Evolutionary conservation across 345 rosid genomes (phyloP).

Genomic region (Linum lewisii): DNA sequence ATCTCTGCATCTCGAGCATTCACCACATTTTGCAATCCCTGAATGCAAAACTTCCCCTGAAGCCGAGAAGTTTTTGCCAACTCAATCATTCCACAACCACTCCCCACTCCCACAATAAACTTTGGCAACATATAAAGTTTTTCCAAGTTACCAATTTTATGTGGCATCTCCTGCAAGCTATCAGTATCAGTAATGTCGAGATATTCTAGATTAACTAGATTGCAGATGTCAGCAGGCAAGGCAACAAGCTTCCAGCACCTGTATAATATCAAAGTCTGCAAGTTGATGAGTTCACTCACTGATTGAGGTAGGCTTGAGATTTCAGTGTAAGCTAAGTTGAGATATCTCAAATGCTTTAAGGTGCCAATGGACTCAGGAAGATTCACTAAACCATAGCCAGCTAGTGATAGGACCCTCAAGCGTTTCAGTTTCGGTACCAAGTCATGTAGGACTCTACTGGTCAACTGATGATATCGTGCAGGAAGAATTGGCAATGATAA

Average conservation of each 20-base stretch:
- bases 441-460: neutral
- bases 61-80: neutral
- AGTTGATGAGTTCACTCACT: neutral
- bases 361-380: neutral
- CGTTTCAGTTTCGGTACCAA: slow-evolving; percentile 3
- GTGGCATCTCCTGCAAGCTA: neutral
- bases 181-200: neutral
- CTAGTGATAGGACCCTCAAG: slow-evolving; percentile 7
- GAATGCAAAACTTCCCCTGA: neutral
- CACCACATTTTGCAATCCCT: slow-evolving; percentile 3
- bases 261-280: neutral
- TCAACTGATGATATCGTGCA: neutral
- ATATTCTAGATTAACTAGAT: neutral
- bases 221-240: neutral
- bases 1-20: neutral
- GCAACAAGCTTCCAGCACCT: neutral
- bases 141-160: neutral
- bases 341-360: neutral
- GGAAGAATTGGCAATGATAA: neutral
- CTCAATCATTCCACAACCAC: neutral
- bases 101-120: neutral
- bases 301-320: slow-evolving; percentile 3
- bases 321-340: neutral
- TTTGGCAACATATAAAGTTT: neutral
- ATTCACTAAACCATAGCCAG: neutral